Base-by-base conservation (phyloP, 2,329 filamentous ascomycete species). In the Talaromyces sp. region DNA sequence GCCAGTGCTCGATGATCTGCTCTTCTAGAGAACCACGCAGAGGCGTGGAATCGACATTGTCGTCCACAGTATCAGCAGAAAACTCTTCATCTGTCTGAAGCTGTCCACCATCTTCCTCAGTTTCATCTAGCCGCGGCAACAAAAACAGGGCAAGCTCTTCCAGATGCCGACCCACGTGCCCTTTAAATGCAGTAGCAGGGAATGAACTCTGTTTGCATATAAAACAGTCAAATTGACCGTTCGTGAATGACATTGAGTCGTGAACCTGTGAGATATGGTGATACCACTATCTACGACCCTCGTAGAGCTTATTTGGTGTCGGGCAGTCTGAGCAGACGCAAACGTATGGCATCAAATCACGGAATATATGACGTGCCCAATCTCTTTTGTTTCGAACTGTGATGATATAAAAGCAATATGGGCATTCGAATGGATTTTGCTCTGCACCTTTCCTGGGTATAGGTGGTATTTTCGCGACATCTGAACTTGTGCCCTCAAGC, bases 331-430 rank as follows among this genome's bases (percentile, higher is more conserved):
- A 29, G 0, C 63, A 62, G 0, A 74, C 36, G 33, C 75, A 77
- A 0, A 67, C 54, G 27, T 77, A 78, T 0, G 75, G 75, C 9
- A 68, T 63, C 1, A 78, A 53, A 30, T 78, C 75, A 3, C 51
- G 49, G 37, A 72, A 73, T 0, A 78, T 58, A 45, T 78, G 76
- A 4, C 63, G 72, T 54, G 64, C 68, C 74, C 74, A 77, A 0
- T 66, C 55, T 1, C 19, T n/a, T 11, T 43, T 57, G 8, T 55
- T 57, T 3, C 32, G 58, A 0, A 69, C 57, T 1, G 54, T 67
- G 3, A 76, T 64, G 4, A 75, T 64, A 36, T 65, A 65, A 27
- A 66, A 75, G 45, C 75, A 78, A 8, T 74, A 75, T 0, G 72
- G 75, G 32, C 75, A 77, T 51, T 75, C 67, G 35, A 77, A 76